These are phyloP conservation scores for Phytophthora fragariaefolia DNA, from an alignment of 352 stramenopile genomes.

Conservation along the genomic window DNA sequence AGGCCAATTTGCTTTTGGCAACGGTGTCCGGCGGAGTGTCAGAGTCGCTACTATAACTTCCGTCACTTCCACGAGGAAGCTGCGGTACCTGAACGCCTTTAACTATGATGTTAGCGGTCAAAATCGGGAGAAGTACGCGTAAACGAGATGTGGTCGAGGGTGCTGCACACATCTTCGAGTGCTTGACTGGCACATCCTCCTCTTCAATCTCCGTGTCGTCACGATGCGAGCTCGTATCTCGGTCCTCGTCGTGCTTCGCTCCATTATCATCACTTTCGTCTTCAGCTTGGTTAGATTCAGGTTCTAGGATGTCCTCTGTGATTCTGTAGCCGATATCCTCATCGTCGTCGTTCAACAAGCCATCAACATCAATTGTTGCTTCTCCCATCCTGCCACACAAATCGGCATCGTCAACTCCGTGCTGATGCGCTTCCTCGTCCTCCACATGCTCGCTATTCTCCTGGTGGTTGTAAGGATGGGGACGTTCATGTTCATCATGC, in stretches of 20 bases:
- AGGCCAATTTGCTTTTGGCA: not conserved
- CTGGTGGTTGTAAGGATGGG: constrained; percentile 6
- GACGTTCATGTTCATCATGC: constrained; percentile 25
- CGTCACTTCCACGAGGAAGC: constrained; percentile 32
- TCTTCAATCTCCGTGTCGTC: constrained; percentile 19
- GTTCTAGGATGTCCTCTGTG: constrained; percentile 20
- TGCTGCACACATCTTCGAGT: constrained; percentile 4
- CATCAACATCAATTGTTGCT: constrained; percentile 22
- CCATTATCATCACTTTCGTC: constrained; percentile 27
- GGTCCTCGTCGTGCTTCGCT: constrained; percentile 1
- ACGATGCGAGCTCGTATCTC: not conserved
- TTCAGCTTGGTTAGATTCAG: constrained; percentile 61
- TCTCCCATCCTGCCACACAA: constrained; percentile 30
- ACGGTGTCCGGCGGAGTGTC: not conserved
- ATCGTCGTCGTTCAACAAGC: constrained; percentile 11
- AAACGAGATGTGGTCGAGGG: constrained; percentile 7
- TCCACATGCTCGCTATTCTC: constrained; percentile 12
- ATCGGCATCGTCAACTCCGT: constrained; percentile 24
- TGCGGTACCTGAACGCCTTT: constrained; percentile 55
- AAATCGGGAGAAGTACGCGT: constrained; percentile 32
- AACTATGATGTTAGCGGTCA: constrained; percentile 31
- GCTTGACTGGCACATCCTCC: not conserved
- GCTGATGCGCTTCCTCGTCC: constrained; percentile 21
- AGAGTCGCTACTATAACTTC: constrained; percentile 8
- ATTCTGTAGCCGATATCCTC: constrained; percentile 31